Evolutionary conservation across 2,329 filamentous ascomycete species (phyloP), one percentile per base, ranked within the genome.

Genomic region (Ceratocystiopsis brevicomis): DNA sequence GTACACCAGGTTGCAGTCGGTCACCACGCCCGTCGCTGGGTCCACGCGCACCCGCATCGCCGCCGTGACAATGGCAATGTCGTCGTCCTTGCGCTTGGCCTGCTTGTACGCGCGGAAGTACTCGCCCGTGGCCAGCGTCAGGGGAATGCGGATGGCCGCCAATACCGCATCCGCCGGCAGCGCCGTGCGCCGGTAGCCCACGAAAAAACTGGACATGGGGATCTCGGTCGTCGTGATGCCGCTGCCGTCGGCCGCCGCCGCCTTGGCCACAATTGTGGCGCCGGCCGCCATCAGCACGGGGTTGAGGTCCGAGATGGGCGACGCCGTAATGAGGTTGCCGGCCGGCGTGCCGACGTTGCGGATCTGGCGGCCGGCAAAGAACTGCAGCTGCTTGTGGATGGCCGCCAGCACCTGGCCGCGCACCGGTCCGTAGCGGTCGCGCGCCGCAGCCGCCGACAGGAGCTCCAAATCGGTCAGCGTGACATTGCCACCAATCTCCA

Each of bases 271-370:
- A 5, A 96, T 61, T 0, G 80, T 76, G 1, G 85, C 81, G 50
- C 88, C 84, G 1, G 85, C 81, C 3, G 85, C 87, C 57, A 95
- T 81, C 41, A 98, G 78, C 0, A 95, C 85, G 0, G 90, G 90
- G 54, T 96, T 98, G 38, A 98, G 63, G 63, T 98, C 90, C 0
- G 88, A 95, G 39, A 96, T 98, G 0, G 90, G 90, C 19, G 86
- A 94, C 1, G 90, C 90, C 0, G 90, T 98, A 1, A 81, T 87
- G 32, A 98, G 62, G 54, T 96, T 98, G 38, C 90, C 90, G 0
- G 90, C 90, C 1, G 87, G 88, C 0, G 90, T 95, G 30, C 88
- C 90, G n/a, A 95, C 88, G 54, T 96, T 98, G 52, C 90, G 74
- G 54, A 98, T 96, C 55, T 98, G 90, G 39, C 90, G 68, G 39